A percentile compares a stretch with the other conserved stretches of the same genome.
phyloP scores from a whole-genome alignment of 371 early-diverging fungal genomes.

The Globomyces sp. region DNA sequence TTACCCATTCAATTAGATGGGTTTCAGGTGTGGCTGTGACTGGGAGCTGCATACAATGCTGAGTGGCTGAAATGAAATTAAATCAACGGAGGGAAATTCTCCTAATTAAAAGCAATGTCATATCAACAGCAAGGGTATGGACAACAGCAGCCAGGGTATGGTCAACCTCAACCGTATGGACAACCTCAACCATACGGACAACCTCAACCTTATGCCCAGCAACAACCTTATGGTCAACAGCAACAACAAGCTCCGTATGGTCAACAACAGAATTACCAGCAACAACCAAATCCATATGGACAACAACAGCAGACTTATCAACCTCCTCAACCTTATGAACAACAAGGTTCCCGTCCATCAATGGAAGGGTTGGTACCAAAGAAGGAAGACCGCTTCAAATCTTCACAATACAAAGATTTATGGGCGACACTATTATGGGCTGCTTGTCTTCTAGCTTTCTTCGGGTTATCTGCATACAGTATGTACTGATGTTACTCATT shows the following conservation, averaged over 20 bases:
- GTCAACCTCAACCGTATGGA: slow-evolving; percentile 9
- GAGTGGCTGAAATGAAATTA: no score
- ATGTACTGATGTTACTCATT: background rate
- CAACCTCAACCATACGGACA: slow-evolving; percentile 19
- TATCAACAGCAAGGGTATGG: no score
- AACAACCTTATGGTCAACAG: slow-evolving; percentile 14
- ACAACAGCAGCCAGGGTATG: slow-evolving; percentile 8
- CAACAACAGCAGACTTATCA: background rate
- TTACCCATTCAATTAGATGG: no score
- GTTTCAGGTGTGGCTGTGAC: no score
- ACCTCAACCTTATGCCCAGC: slow-evolving; percentile 11
- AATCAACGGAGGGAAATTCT: no score
- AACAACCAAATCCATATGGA: background rate
- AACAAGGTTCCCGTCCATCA: background rate
- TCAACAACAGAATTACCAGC: slow-evolving; percentile 2
- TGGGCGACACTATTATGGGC: slow-evolving; percentile 57
- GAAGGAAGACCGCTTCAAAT: slow-evolving; percentile 20
- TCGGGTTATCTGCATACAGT: slow-evolving; percentile 31
- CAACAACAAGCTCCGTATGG: slow-evolving; percentile 9
- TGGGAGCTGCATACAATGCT: no score
- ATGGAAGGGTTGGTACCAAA: slow-evolving; percentile 10
- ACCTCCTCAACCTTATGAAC: slow-evolving; percentile 6
- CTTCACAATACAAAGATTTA: slow-evolving; percentile 37
- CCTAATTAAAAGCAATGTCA: no score
- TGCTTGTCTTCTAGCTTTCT: slow-evolving; percentile 45